phyloP scores from a whole-genome alignment of 441 rosid genomes.

The Dalechampia spathulata region DNA sequence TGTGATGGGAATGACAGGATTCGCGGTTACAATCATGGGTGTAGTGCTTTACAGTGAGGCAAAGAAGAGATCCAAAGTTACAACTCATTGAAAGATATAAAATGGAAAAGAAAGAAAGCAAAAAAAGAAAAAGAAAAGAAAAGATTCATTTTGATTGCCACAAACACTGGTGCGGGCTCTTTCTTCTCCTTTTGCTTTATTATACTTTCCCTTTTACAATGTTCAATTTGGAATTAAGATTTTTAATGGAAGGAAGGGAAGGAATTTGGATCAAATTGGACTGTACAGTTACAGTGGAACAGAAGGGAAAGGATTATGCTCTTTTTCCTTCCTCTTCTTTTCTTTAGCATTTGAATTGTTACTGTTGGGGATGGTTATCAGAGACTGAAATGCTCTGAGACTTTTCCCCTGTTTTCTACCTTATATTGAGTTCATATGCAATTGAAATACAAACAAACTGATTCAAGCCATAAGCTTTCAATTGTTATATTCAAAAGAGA shows the following conservation, averaged over 20 bases:
- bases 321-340: constrained; percentile 16
- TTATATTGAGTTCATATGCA: constrained; percentile 15
- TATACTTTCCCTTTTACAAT: constrained; percentile 17
- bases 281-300: constrained; percentile 44
- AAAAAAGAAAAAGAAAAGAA: background rate
- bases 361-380: constrained; percentile 21
- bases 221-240: constrained; percentile 20
- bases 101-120: too few species aligned
- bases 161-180: constrained; percentile 32
- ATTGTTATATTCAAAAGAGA: constrained; percentile 8
- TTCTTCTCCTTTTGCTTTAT: constrained; percentile 19
- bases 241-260: constrained; percentile 22
- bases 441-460: constrained; percentile 15
- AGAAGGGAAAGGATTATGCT: constrained; percentile 21
- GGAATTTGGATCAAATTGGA: constrained; percentile 32
- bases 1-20: constrained; percentile 84
- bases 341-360: constrained; percentile 15
- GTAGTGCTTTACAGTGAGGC: constrained; percentile 98
- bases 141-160: constrained; percentile 35
- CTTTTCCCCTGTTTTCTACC: constrained; percentile 28
- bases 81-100: constrained; percentile 35
- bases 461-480: constrained; percentile 16
- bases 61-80: constrained; percentile 87
- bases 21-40: constrained; percentile 88
- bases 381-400: constrained; percentile 34